A percentile compares a stretch with the other conserved stretches of the same genome.
These are phyloP conservation scores for Tetrapisispora pingtungensis DNA, from an alignment of 805 yeast species.

Conservation along the genomic window DNA sequence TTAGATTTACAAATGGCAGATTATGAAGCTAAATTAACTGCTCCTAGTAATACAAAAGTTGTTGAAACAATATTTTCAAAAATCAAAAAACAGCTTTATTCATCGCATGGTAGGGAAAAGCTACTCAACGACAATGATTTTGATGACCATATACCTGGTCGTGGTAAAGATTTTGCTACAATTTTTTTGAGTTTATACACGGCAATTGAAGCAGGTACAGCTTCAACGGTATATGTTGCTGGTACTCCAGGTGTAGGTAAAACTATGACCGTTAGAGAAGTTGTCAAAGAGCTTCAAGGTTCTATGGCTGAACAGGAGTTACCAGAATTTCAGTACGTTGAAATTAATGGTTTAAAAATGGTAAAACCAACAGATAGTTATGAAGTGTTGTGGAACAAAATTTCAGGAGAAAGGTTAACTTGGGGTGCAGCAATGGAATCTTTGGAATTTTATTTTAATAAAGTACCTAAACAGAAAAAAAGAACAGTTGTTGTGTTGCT, in stretches of 20 bases:
- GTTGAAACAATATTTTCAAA: slow-evolving; percentile 29
- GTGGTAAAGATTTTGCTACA: slow-evolving; percentile 72
- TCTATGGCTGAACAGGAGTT: slow-evolving; percentile 32
- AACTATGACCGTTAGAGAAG: slow-evolving; percentile 87
- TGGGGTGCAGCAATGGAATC: slow-evolving; percentile 55
- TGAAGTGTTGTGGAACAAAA: slow-evolving; percentile 69
- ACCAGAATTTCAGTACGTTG: slow-evolving; percentile 58
- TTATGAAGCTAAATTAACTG: slow-evolving; percentile 26
- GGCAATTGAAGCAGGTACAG: slow-evolving; percentile 60
- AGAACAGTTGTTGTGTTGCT: slow-evolving; percentile 57
- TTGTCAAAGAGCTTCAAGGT: slow-evolving; percentile 52
- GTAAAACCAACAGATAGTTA: slow-evolving; percentile 73
- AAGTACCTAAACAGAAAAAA: slow-evolving; percentile 26
- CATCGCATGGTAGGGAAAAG: slow-evolving; percentile 35
- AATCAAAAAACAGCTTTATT: slow-evolving; percentile 30
- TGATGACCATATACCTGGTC: slow-evolving; percentile 59
- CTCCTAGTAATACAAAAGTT: slow-evolving; percentile 31
- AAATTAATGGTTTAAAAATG: slow-evolving; percentile 84
- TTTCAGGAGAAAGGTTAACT: slow-evolving; percentile 49
- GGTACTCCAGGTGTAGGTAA: slow-evolving; percentile 99
- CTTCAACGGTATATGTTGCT: slow-evolving; percentile 80
- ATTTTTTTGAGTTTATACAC: slow-evolving; percentile 59
- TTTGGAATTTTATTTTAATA: slow-evolving; percentile 60
- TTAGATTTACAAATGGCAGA: slow-evolving; percentile 9
- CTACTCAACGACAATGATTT: slow-evolving; percentile 30